Base-by-base conservation (phyloP, 768 basidiomycete genomes). In the Austroboletus eburneus region DNA sequence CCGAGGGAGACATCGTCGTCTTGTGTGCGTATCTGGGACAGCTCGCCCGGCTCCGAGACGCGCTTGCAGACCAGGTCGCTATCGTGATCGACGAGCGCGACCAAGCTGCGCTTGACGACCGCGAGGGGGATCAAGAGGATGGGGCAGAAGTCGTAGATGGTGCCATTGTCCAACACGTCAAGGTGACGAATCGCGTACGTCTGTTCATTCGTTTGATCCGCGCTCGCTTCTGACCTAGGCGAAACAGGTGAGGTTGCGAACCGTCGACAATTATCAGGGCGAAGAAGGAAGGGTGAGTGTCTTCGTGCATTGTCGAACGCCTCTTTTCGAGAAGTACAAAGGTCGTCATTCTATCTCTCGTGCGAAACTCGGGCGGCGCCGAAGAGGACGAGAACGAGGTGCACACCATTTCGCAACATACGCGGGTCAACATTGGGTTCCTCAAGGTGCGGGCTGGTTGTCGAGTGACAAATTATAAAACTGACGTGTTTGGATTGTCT, bases 261-360 rank as follows among this genome's bases (percentile, higher is more conserved):
- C 87, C 0, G 77, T 90, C 2, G 87, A 91, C 51, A 87, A 83
- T 41, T 90, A 79, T 57, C 88, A 90, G 63, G 87, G 86, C 3
- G 79, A 84, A 48, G 85, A 87, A 66, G 81, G 77, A 2, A 77
- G 73, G 57, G 79, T 77, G 52, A 16, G 58, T 0, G 32, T 1
- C 3, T 17, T 35, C 9, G n/a, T 25, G 14, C 18, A n/a, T n/a
- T 12, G n/a, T 46, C 25, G 18, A 10, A 5, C 9, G 9, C 3
- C 5, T 9, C 4, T 17, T 12, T 12, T 20, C 42, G 18, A 16
- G 27, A 2, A 46, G 40, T n/a, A 10, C 5, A 9, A 49, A 83
- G 70, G 75, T 89, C 43, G 77, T 89, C 25, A 85, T 90, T 22
- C 69, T 90, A 9, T 87, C 85, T 0, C 71, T 87, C 12, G 87